Base-by-base conservation (phyloP, 2,329 filamentous ascomycete species). In the Sclerotinia borealis region DNA sequence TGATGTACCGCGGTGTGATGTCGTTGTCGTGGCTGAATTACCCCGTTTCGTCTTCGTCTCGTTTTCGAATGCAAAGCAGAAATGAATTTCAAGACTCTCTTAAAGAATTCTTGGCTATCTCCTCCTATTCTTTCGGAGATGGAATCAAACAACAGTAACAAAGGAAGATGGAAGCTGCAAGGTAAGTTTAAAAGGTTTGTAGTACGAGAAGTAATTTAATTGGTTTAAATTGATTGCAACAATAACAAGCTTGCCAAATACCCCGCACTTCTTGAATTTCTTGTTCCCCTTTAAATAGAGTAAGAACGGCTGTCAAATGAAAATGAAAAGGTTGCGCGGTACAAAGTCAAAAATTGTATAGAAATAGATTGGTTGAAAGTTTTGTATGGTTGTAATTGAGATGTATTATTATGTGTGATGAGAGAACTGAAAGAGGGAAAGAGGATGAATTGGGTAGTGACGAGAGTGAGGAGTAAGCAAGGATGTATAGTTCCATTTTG, bases 61-160 rank as follows among this genome's bases (percentile, higher is more conserved):
- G 58, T 50, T 61, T 56, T 48, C 51, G 34, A 56, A 59, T 64
- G 61, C 61, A 64, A 64, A 65, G 64, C 47, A 63, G 66, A 63
- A 50, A 55, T 51, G 45, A 52, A 52, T 25, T 54, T 48, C 41
- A 56, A 45, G 25, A 45, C 8, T n/a, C 36, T 29, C n/a, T 15
- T 13, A 15, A 4, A 29, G 36, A 55, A 31, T 31, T 34, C 8
- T n/a, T 27, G 1, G 1, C 4, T 59, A 25, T 15, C 17, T 27
- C 22, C 43, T 49, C 22, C 31, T 56, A 2, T 49, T 37, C 43
- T 25, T 31, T 52, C 27, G 27, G 54, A 47, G 54, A 56, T 29
- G 17, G 6, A 58, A 48, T 62, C 41, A 58, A 48, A 58, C 41
- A 58, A 49, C 50, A 62, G 41, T 31, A 56, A 62, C 60, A 62